phyloP scores from a whole-genome alignment of 31 red algal genomes.

The Asparagopsis taxiformis region DNA sequence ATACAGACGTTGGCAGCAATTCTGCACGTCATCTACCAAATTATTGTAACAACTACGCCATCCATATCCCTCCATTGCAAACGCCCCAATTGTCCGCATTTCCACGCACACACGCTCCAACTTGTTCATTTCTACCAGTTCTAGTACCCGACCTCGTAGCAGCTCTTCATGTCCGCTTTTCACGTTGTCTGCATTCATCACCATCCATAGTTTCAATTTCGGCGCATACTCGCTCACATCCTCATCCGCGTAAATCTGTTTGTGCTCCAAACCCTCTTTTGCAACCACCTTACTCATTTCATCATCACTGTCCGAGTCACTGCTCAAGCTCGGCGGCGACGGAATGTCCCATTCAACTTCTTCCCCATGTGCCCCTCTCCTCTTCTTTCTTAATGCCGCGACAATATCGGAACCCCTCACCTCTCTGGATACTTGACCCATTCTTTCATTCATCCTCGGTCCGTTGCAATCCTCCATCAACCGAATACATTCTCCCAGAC shows the following conservation, averaged over 20 bases:
- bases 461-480: slow-evolving; percentile 35
- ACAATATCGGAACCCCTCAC: background rate
- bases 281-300: slow-evolving; percentile 13
- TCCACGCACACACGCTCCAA: slow-evolving; percentile 33
- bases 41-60: slow-evolving; percentile 13
- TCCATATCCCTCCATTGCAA: slow-evolving; percentile 15
- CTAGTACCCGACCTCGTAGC: slow-evolving; percentile 36
- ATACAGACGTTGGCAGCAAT: slow-evolving; percentile 15
- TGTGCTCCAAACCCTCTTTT: slow-evolving; percentile 9
- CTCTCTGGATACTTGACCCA: slow-evolving; percentile 5
- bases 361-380: background rate
- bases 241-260: slow-evolving; percentile 39
- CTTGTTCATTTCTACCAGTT: slow-evolving; percentile 26
- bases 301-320: slow-evolving; percentile 22
- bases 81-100: slow-evolving; percentile 15
- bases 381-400: background rate
- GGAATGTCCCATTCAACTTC: slow-evolving; percentile 31
- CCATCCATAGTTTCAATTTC: slow-evolving; percentile 35
- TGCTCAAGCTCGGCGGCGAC: slow-evolving; percentile 58
- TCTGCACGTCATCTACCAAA: slow-evolving; percentile 29
- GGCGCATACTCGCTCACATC: slow-evolving; percentile 20
- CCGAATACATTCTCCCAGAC: slow-evolving; percentile 37
- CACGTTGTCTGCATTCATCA: slow-evolving; percentile 6
- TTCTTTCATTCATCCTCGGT: background rate
- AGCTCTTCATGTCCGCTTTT: slow-evolving; percentile 55